Percentiles rank a stretch among this genome's conserved stretches.
phyloP scores from a whole-genome alignment of 352 stramenopile species.

The Saprolegnia parasitica region DNA sequence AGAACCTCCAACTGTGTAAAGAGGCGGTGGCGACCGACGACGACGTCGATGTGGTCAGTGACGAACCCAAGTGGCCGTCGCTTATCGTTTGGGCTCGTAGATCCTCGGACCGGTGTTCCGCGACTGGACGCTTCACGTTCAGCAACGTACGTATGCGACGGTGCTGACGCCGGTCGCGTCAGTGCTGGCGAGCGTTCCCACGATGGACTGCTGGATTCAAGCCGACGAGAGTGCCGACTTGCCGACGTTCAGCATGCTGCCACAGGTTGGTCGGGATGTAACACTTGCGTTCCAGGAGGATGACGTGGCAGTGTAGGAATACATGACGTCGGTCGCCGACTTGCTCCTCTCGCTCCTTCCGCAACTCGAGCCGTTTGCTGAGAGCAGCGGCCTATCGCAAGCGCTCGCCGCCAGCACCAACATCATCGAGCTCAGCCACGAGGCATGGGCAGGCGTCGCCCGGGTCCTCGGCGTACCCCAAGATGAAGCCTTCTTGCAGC shows the following conservation, averaged over 20 bases:
- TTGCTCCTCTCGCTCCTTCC: constrained; percentile 71
- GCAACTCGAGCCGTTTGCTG: constrained; percentile 73
- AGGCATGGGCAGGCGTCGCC: constrained; percentile 47
- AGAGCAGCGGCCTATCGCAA: constrained; percentile 57
- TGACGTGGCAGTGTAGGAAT: constrained; percentile 38
- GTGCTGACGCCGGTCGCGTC: constrained; percentile 59
- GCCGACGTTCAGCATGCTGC: constrained; percentile 68
- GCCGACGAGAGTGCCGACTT: constrained; percentile 49
- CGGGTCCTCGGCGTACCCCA: neutral
- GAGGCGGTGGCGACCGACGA: neutral
- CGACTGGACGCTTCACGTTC: constrained; percentile 46
- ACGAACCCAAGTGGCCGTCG: neutral
- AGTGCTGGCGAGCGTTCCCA: constrained; percentile 44
- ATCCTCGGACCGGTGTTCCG: constrained; percentile 1
- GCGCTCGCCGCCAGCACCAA: constrained; percentile 51
- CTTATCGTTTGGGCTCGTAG: neutral
- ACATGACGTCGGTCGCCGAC: constrained; percentile 77
- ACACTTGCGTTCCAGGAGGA: neutral
- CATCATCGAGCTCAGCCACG: constrained; percentile 46
- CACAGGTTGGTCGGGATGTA: constrained; percentile 34
- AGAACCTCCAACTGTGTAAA: neutral
- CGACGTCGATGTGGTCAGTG: constrained; percentile 10
- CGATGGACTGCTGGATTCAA: constrained; percentile 43
- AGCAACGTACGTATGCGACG: constrained; percentile 68
- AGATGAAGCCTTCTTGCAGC: constrained; percentile 30